Percentiles rank a stretch among this genome's conserved stretches.
phyloP scores from a whole-genome alignment of 2,329 filamentous ascomycete genomes.

The Ophiostoma sp. region DNA sequence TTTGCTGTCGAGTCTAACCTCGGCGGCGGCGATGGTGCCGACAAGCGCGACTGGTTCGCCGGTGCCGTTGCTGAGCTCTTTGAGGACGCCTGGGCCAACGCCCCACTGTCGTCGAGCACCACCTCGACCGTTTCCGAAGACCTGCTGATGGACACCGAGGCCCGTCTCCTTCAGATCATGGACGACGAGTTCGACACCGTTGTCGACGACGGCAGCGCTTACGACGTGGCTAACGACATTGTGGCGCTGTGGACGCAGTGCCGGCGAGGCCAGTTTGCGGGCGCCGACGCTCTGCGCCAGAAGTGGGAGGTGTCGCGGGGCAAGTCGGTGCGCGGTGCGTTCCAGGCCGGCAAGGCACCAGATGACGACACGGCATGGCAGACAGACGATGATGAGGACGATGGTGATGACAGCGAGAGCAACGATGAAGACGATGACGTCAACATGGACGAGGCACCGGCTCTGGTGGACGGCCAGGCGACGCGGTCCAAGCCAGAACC shows the following conservation, averaged over 20 bases:
- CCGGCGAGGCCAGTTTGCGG: conserved; percentile 63
- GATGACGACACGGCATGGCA: conserved; percentile 63
- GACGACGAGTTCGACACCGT: conserved; percentile 93
- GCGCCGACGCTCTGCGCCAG: conserved; percentile 62
- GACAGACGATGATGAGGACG: conserved; percentile 54
- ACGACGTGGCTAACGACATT: conserved; percentile 71
- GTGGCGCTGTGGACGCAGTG: conserved; percentile 66
- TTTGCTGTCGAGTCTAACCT: conserved; percentile 84
- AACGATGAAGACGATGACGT: conserved; percentile 44
- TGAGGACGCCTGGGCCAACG: conserved; percentile 34
- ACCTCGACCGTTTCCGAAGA: conserved; percentile 42
- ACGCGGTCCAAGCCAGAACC: conserved; percentile 65
- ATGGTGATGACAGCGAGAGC: conserved; percentile 36
- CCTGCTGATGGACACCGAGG: conserved; percentile 77
- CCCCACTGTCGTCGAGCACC: conserved; percentile 32
- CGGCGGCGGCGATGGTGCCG: conserved; percentile 77
- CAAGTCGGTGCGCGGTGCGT: conserved; percentile 55
- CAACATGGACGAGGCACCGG: conserved; percentile 69
- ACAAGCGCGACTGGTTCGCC: conserved; percentile 97
- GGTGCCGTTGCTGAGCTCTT: conserved; percentile 84
- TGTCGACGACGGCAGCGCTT: conserved; percentile 84
- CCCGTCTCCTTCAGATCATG: conserved; percentile 85
- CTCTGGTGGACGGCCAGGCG: conserved; percentile 44
- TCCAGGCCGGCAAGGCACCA: conserved; percentile 55
- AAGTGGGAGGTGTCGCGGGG: conserved; percentile 64